These are phyloP conservation scores for Suillus lakei DNA, from an alignment of 768 basidiomycete genomes.

Conservation along the genomic window DNA sequence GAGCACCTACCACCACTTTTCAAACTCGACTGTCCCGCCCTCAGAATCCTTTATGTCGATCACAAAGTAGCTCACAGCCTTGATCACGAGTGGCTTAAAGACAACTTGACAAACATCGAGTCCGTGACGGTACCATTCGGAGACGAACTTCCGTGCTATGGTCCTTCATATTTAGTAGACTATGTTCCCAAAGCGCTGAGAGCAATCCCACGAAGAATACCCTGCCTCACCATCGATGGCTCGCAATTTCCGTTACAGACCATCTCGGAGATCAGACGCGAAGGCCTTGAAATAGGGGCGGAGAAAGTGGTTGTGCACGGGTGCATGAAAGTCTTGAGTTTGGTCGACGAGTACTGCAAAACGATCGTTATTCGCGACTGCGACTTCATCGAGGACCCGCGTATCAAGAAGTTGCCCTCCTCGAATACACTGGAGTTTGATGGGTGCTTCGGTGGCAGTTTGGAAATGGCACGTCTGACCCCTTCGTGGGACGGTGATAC, in stretches of 20 bases:
- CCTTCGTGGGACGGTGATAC: not conserved
- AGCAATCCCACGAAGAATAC: not conserved
- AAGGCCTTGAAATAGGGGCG: not conserved
- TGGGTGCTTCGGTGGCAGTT: not conserved
- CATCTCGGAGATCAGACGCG: not conserved
- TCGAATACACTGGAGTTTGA: not conserved
- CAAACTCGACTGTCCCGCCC: not conserved
- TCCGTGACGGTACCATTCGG: not conserved
- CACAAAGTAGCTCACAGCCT: not conserved
- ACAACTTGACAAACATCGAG: not conserved
- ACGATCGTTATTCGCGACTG: not conserved
- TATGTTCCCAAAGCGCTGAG: not conserved
- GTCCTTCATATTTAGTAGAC: not conserved
- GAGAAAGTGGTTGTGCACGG: not conserved
- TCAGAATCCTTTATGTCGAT: not conserved
- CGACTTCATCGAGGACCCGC: not conserved
- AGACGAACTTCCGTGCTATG: not conserved
- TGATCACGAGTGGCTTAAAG: not conserved
- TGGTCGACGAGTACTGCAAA: not conserved
- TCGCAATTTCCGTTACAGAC: not conserved
- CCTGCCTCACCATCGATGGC: not conserved
- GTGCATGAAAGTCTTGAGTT: not conserved
- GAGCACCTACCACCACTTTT: not conserved
- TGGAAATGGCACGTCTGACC: not conserved
- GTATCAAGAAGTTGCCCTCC: not conserved